These are phyloP conservation scores for Thelephora terrestris DNA, from an alignment of 1,284 basidiomycete species.

Conservation along the genomic window DNA sequence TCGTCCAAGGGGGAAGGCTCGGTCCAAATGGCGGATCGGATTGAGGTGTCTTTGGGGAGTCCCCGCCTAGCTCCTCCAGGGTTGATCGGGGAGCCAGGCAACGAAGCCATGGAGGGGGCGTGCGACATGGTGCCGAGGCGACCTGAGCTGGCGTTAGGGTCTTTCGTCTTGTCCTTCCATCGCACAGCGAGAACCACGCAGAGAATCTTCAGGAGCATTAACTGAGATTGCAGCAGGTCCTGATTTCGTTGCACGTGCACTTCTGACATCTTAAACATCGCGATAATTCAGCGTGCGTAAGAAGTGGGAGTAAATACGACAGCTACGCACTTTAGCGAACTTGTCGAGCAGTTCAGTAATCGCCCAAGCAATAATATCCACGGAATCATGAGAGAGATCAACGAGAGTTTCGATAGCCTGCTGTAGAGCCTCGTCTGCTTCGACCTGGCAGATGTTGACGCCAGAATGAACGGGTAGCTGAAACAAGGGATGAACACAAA, in stretches of 20 bases:
- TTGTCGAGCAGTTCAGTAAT: conserved; percentile 68
- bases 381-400: conserved; percentile 65
- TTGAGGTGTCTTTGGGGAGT: not conserved
- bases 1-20: conserved; percentile 81
- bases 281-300: not conserved
- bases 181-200: conserved; percentile 71
- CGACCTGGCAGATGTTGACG: conserved; percentile 57
- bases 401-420: conserved; percentile 71
- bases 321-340: conserved; percentile 56
- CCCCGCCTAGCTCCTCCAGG: conserved; percentile 8
- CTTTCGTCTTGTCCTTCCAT: conserved; percentile 42
- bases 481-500: conserved; percentile 13
- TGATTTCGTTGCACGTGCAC: conserved; percentile 42
- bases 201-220: conserved; percentile 82
- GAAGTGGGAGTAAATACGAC: not conserved
- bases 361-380: conserved; percentile 73
- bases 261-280: conserved; percentile 36
- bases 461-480: conserved; percentile 86
- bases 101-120: conserved; percentile 15
- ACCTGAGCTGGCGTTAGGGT: conserved; percentile 22
- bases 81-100: conserved; percentile 23
- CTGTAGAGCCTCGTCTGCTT: conserved; percentile 62
- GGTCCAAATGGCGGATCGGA: conserved; percentile 32
- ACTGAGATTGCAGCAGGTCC: conserved; percentile 80
- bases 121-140: conserved; percentile 28